A percentile compares a stretch with the other conserved stretches of the same genome.
Conservation (phyloP, 257 asterid genomes). For the Verbena officinalis region DNA sequence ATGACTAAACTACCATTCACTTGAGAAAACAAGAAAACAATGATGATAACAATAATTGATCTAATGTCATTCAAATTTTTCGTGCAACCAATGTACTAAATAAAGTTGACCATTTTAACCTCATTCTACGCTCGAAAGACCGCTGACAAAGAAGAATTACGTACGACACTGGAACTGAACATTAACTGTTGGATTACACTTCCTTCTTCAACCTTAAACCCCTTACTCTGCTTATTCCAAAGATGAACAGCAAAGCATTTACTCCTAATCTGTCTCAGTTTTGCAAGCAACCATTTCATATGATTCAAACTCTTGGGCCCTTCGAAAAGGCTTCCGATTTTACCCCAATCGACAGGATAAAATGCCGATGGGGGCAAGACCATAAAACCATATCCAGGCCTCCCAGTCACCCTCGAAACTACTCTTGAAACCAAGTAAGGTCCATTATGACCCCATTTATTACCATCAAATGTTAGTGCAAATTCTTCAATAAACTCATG, state of each 20-base stretch:
- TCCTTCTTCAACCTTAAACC: conserved; percentile 57
- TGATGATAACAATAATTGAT: not conserved
- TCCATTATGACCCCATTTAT: conserved; percentile 92
- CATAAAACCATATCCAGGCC: conserved; percentile 56
- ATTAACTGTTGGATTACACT: conserved; percentile 62
- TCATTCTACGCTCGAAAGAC: not conserved
- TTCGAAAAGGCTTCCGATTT: conserved; percentile 52
- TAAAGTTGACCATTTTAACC: not conserved
- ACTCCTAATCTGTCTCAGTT: conserved; percentile 51
- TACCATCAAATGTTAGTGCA: conserved; percentile 79
- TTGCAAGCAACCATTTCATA: conserved; percentile 54
- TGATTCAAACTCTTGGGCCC: conserved; percentile 52
- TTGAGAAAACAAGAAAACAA: conserved; percentile 7
- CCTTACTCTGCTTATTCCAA: conserved; percentile 85
- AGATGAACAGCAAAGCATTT: conserved; percentile 69
- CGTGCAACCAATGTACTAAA: conserved; percentile 22
- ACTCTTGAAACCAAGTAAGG: conserved; percentile 89
- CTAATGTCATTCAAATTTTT: conserved; percentile 1
- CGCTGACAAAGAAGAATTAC: conserved; percentile 38
- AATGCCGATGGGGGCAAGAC: conserved; percentile 70
- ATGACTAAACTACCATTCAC: conserved; percentile 39
- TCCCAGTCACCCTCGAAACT: conserved; percentile 54
- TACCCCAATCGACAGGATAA: conserved; percentile 86
- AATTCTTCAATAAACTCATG: conserved; percentile 75
- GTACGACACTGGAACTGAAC: conserved; percentile 46